These are phyloP conservation scores for Cercospora sp. DNA, from an alignment of 2,329 filamentous ascomycete species.

Conservation along the genomic window DNA sequence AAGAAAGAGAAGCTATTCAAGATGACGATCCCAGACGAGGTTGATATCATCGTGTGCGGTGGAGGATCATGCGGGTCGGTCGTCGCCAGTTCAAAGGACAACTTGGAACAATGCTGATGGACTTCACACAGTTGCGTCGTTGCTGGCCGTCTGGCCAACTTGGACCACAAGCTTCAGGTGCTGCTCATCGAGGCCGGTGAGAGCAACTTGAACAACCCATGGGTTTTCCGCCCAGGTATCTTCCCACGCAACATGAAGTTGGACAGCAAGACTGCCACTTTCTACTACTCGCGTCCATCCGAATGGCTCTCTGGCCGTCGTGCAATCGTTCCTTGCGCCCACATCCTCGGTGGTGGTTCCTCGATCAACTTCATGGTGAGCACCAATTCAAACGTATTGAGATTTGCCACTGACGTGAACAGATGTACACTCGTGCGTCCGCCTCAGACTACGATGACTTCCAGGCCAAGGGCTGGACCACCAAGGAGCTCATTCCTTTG, in stretches of 20 bases:
- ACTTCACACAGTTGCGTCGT: constrained; percentile 47
- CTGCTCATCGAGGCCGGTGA: constrained; percentile 71
- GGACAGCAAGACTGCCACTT: constrained; percentile 78
- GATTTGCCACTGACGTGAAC: background rate
- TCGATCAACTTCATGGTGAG: constrained; percentile 75
- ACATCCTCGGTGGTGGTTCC: constrained; percentile 63
- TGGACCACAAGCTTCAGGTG: constrained; percentile 72
- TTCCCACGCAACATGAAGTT: constrained; percentile 77
- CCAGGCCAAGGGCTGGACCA: constrained; percentile 76
- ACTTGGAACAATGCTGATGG: constrained; percentile 30
- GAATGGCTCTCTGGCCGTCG: constrained; percentile 70
- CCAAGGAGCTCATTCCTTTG: constrained; percentile 70
- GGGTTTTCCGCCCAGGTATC: constrained; percentile 73
- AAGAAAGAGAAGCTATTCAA: constrained; percentile 24
- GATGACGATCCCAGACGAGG: constrained; percentile 71
- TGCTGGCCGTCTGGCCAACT: constrained; percentile 64
- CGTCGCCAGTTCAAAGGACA: background rate
- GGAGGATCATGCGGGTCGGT: constrained; percentile 67
- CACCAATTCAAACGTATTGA: background rate
- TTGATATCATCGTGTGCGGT: constrained; percentile 77
- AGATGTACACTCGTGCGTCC: constrained; percentile 73
- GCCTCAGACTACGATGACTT: constrained; percentile 77
- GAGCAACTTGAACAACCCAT: constrained; percentile 75
- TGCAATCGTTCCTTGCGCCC: constrained; percentile 72
- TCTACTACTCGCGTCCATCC: constrained; percentile 75